These are phyloP conservation scores for Suhomyces emberorum DNA, from an alignment of 805 yeast species.

Conservation along the genomic window DNA sequence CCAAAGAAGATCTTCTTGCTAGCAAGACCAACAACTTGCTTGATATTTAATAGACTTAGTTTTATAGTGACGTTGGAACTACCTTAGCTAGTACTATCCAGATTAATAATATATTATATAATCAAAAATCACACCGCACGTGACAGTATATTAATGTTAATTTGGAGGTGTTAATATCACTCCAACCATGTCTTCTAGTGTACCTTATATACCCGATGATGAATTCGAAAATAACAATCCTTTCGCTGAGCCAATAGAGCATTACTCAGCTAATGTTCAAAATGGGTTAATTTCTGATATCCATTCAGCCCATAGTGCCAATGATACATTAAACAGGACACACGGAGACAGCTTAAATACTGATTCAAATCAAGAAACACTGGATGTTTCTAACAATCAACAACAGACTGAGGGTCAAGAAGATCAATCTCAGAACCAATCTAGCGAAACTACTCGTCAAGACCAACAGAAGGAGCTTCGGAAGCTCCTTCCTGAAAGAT, in stretches of 20 bases:
- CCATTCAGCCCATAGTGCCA: not conserved
- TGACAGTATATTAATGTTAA: too few species aligned
- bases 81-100: not conserved
- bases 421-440: not conserved
- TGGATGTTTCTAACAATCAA: not conserved
- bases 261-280: not conserved
- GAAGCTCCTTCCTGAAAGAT: conserved; percentile 50
- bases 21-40: too few species aligned
- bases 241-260: conserved; percentile 30
- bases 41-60: not conserved
- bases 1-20: too few species aligned
- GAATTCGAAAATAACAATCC: conserved; percentile 45
- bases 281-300: not conserved
- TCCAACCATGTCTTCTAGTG: conserved; percentile 6
- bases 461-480: conserved; percentile 36
- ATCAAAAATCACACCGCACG: too few species aligned
- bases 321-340: not conserved
- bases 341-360: not conserved
- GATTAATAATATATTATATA: too few species aligned
- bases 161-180: too few species aligned
- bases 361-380: not conserved
- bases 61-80: not conserved
- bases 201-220: conserved; percentile 10
- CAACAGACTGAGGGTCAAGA: not conserved
- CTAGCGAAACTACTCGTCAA: conserved; percentile 21